Base-by-base conservation (phyloP, 805 yeast genomes). In the Scheffersomyces ergatensis region DNA sequence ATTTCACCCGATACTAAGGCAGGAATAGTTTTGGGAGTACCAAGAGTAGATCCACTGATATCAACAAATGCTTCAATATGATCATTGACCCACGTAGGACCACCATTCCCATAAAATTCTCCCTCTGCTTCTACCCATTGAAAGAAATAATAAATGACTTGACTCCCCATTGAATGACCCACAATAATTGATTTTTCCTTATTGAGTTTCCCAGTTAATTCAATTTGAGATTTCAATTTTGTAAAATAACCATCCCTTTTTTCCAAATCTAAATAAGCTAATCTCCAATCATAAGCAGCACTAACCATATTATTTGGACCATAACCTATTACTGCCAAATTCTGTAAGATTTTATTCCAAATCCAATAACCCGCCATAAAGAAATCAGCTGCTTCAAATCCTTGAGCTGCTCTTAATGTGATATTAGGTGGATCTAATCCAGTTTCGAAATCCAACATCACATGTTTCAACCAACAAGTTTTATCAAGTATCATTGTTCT, bases 341-440 rank as follows among this genome's bases (percentile, higher is more conserved):
- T 93, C 62, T 92, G 96, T n/a, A 93, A 71, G 38, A 93, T 79
- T 59, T 93, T 93, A 59, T 88, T 89, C 99, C 99, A 93, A 54
- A 93, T 88, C 99, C 99, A 93, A 62, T 93, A 93, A 0, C 99
- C 99, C 3, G 97, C 87, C 62, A 93, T 82, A 55, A 93, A 93
- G 63, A 89, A 93, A 63, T 93, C 99, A 0, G 97, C 93, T 1
- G 97, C 93, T 53, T 90, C 97, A 60, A 93, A 87, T 0, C 99
- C 99, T 59, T 87, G 96, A 0, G 97, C 92, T 0, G 98, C 95
- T 42, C 99, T 71, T 19, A 93, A 58, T 51, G 74, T 84, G 51
- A 87, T 76, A 39, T 85, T 77, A 1, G 85, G 84, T 0, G 99
- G 99, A 59, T 93, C 99, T 19, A 93, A 66, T 0, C 99, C 99